Conservation (phyloP, 2,329 filamentous ascomycete genomes). For the Ascochyta clinopodiicola region DNA sequence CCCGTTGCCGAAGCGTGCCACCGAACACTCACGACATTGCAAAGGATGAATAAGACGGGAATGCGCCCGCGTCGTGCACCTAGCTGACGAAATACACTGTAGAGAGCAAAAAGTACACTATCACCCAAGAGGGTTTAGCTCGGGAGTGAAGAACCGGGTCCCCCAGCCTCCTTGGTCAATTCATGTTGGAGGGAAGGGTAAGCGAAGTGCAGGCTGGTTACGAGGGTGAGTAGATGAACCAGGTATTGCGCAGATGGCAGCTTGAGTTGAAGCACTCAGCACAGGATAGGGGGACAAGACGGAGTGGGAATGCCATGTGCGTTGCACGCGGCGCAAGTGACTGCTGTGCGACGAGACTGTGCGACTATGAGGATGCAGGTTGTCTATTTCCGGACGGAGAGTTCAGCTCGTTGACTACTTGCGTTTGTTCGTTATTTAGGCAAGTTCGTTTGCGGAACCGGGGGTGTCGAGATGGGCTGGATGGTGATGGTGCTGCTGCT, state of each 20-base stretch:
- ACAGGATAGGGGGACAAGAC: too few relatives aligned
- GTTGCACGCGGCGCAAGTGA: slow-evolving; percentile 6
- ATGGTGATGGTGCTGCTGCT: not conserved
- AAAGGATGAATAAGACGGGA: not conserved
- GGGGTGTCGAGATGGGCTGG: not conserved
- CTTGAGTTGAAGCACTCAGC: not conserved
- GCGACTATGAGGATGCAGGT: not conserved
- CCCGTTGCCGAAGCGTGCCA: slow-evolving; percentile 5
- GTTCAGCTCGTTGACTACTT: slow-evolving; percentile 1
- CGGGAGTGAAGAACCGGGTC: not conserved
- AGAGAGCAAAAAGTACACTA: not conserved
- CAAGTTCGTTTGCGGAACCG: slow-evolving; percentile 1
- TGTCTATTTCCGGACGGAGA: not conserved
- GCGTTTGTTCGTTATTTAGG: not conserved
- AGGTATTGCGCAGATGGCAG: too few relatives aligned
- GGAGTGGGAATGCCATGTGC: slow-evolving; percentile 5
- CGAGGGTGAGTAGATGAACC: not conserved
- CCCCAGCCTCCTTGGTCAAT: too few relatives aligned
- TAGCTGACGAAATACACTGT: not conserved
- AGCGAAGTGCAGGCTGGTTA: too few relatives aligned
- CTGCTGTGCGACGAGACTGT: slow-evolving; percentile 1
- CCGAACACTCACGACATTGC: slow-evolving; percentile 10
- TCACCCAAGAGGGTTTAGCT: not conserved
- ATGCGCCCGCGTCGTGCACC: not conserved
- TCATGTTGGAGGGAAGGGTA: too few relatives aligned